Evolutionary conservation across 345 rosid species (phyloP), one percentile per base, ranked within the genome.

Genomic region (Brassica juncea): DNA sequence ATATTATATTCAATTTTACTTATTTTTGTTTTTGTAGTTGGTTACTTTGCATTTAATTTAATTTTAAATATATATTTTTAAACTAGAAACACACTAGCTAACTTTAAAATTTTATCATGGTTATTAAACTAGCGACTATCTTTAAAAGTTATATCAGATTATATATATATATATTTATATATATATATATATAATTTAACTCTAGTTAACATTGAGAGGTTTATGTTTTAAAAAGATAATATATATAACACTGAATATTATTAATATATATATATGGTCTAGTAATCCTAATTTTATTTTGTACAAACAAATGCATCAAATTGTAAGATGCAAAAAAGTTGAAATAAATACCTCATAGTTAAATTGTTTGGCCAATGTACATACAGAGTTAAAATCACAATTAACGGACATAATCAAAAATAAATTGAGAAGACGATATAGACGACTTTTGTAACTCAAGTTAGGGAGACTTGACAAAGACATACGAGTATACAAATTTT

Each of bases 381-480:
- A 47, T 14, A 47, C 16, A 47, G 55, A 47, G 15, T 47, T 47
- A 47, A 47, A 47, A 12, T 47, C 16, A 47, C 55, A 14, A 47
- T 37, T 37, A 9, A 37, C 44, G 44, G 44, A 37, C 44, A 34
- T 34, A 52, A n/a, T 52, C 55, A 52, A 52, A 52, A 52, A 52
- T 52, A 52, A n/a, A 52, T 15, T n/a, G 58, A 52, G 58, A 52
- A 52, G 58, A 14, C 58, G 58, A 47, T 47, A 47, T 47, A 14
- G 0, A 47, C 6, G 55, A 52, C 58, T 52, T n/a, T 6, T 52
- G 21, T 52, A 52, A 52, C 7, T 52, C 23, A 15, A 54, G 59
- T 54, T 54, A 54, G 59, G 59, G 59, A 15, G 59, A 15, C 59
- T 54, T 54, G 59, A 54, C 59, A 54, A 54, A 54, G 59, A 52